Evolutionary conservation across 2,329 filamentous ascomycete species (phyloP).

Genomic region (Pleochaeta shiraiana): DNA sequence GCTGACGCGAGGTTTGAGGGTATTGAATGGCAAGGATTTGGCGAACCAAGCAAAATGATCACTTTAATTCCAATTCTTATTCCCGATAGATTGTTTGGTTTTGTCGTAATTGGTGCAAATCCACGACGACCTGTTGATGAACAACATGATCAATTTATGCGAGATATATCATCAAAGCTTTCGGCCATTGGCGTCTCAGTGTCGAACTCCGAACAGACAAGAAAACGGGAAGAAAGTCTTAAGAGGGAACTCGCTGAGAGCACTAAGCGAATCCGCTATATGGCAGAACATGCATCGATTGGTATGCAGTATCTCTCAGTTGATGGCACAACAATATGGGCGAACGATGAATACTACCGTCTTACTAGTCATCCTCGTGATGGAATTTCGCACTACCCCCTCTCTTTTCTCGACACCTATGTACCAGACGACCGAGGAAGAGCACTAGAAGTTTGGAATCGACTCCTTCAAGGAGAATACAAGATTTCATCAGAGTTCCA

Average conservation of each 20-base stretch:
- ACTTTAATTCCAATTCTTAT: constrained; percentile 12
- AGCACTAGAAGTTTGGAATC: constrained; percentile 10
- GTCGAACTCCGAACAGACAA: constrained; percentile 11
- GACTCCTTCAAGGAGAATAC: constrained; percentile 8
- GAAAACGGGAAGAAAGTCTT: constrained; percentile 8
- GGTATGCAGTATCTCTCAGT: constrained; percentile 13
- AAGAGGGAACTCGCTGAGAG: constrained; percentile 10
- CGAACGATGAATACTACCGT: constrained; percentile 14
- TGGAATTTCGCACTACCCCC: constrained; percentile 7
- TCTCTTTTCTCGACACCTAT: constrained; percentile 12
- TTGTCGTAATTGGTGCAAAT: constrained; percentile 13
- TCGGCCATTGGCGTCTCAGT: constrained; percentile 12
- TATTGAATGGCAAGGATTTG: constrained; percentile 11
- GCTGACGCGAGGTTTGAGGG: constrained; percentile 12
- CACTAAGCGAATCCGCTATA: constrained; percentile 12
- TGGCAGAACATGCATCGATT: constrained; percentile 16
- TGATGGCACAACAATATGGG: constrained; percentile 13
- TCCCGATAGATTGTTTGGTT: constrained; percentile 11
- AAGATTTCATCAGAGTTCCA: constrained; percentile 12
- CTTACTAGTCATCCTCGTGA: constrained; percentile 10
- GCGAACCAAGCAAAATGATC: constrained; percentile 11
- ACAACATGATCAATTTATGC: constrained; percentile 12
- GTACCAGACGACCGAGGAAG: constrained; percentile 10
- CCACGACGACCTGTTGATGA: constrained; percentile 13
- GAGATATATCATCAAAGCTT: constrained; percentile 11